Evolutionary conservation across 1,139 yeast genomes (phyloP).

Genomic region (Geotrichum macrosporum): DNA sequence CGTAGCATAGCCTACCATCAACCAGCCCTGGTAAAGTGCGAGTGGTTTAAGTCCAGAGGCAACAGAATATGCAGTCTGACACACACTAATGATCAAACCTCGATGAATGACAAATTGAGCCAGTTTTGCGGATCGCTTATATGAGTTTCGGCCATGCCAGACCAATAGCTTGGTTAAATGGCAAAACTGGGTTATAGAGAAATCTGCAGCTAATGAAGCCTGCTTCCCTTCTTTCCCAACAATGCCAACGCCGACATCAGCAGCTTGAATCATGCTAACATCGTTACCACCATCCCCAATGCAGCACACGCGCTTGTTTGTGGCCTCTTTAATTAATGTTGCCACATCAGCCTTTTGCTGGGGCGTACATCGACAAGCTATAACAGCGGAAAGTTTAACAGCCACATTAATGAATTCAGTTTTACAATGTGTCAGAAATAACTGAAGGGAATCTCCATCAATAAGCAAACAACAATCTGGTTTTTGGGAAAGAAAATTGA

Average conservation of each 20-base stretch:
- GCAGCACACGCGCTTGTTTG: conserved; percentile 90
- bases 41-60: conserved; percentile 86
- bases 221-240: conserved; percentile 98
- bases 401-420: conserved; percentile 75
- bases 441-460: conserved; percentile 86
- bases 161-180: conserved; percentile 77
- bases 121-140: conserved; percentile 88
- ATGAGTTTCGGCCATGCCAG: conserved; percentile 98
- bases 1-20: conserved; percentile 98
- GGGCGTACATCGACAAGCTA: conserved; percentile 98
- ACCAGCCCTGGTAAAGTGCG: conserved; percentile 91
- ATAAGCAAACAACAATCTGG: conserved; percentile 75
- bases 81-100: conserved; percentile 90
- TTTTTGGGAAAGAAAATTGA: conserved; percentile 65
- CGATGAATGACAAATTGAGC: conserved; percentile 96
- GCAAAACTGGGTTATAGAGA: conserved; percentile 87
- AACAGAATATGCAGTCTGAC: conserved; percentile 89
- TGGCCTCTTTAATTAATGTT: conserved; percentile 62
- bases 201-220: conserved; percentile 96
- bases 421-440: conserved; percentile 58
- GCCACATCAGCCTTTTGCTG: conserved; percentile 99
- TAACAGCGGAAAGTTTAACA: conserved; percentile 78
- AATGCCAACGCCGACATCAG: conserved; percentile 98
- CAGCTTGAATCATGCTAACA: conserved; percentile 98
- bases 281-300: conserved; percentile 99